Base-by-base conservation (phyloP, 495 filamentous ascomycete species). In the Penicillium verhagenii region DNA sequence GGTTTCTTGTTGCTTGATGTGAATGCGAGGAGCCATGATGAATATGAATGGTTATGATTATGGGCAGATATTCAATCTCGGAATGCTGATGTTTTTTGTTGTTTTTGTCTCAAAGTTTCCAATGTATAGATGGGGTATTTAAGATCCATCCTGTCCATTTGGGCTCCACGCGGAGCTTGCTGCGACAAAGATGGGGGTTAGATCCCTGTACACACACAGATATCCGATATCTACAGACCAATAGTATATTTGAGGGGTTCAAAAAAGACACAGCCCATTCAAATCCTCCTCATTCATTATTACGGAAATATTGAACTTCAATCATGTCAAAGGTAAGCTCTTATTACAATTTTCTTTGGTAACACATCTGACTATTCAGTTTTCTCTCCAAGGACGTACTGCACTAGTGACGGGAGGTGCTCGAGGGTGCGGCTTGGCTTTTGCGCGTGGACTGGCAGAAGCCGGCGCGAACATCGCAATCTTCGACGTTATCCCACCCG, bases 371-470 rank as follows among this genome's bases (percentile, higher is more conserved):
- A 67, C 31, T 6, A 1, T 11, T 11, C 24, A 72, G 68, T 76
- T 78, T 46, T 72, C 72, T 20, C 66, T 76, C 18, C 56, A 72
- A 57, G 70, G 71, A n/a, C 66, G 91, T 65, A 94, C 87, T 1
- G 91, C 91, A 6, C 72, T 94, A 25, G 77, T 95, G 11, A 96
- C 91, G 0, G 91, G 91, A 25, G 89, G 88, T 20, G 90, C 89
- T 8, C 77, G 91, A 39, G 91, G 91, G 26, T 92, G 92, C 47
- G 91, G 91, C 0, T 80, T 88, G 57, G 81, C 88, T 5, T 90
- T 92, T 65, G 87, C 87, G 13, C 63, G 91, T 29, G 89, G 84
- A 2, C 74, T 95, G 2, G 91, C 91, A 35, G 90, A 94, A 75
- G 89, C 87, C 50, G 91, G 91, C 14, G 91, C 91, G 42, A 84